Evolutionary conservation across 2,329 filamentous ascomycete species (phyloP), one percentile per base, ranked within the genome.

Genomic region (Botrytis fragariae): DNA sequence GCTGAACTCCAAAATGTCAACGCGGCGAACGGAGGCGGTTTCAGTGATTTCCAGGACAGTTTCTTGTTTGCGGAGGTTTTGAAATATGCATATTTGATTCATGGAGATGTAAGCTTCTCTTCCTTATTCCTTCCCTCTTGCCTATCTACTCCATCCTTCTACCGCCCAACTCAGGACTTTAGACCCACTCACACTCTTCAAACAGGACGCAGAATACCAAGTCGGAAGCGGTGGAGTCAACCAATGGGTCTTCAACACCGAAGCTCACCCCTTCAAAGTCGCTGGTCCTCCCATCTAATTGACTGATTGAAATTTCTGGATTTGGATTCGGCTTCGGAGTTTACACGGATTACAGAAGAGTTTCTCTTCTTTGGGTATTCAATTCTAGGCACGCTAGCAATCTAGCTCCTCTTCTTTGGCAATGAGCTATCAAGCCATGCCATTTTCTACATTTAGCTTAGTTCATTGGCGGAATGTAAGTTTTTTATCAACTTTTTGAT

Each of bases 31-130:
- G 93, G 92, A 16, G 92, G 92, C 1, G 82, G 83, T 0, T 89
- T 87, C 74, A 82, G 82, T 60, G 89, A 97, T 81, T 91, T 91
- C 81, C 92, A 95, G 85, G 93, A 97, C 83, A 95, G 92, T 78
- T 97, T 96, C 84, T 91, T 92, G 85, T 94, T 97, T 81, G 93
- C 94, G 0, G 94, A 97, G 84, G 92, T 94, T 75, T 81, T 97
- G 81, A 97, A 97, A 86, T 97, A 97, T 81, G 85, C 87, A 73
- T 97, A 93, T 83, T 81, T 97, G 78, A 92, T 93, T 45, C 78
- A 81, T 59, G 75, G 76, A 12, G 77, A 77, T 70, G 80, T 80
- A 74, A 77, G 79, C 77, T n/a, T 45, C 54, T 8, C 12, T 32
- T 39, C 22, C 9, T 18, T 18, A 25, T 35, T 29, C 8, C 22